phyloP scores from a whole-genome alignment of 306 rosid species.

The Begonia peltatifolia region DNA sequence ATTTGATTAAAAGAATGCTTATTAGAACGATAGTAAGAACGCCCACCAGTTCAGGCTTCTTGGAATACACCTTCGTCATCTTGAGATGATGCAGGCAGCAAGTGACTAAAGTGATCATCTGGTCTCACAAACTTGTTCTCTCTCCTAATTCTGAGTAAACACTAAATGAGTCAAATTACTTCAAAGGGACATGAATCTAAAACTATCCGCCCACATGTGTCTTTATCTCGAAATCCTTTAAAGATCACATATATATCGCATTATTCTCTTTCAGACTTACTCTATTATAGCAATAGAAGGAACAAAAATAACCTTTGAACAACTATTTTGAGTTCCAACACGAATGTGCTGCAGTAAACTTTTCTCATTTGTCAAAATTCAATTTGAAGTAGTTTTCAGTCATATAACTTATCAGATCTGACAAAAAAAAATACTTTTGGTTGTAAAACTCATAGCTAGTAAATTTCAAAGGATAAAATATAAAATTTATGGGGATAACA shows the following conservation, averaged over 20 bases:
- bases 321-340: neutral
- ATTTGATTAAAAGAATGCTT: neutral
- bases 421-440: slow-evolving; percentile 29
- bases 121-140: slow-evolving; percentile 52
- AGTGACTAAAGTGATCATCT: slow-evolving; percentile 70
- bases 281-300: neutral
- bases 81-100: slow-evolving; percentile 69
- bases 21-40: slow-evolving; percentile 5
- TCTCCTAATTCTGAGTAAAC: slow-evolving; percentile 59
- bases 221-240: no score
- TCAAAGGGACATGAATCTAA: no score
- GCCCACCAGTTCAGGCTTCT: slow-evolving; percentile 79
- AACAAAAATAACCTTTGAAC: neutral
- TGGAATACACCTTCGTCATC: slow-evolving; percentile 84
- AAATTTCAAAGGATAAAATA: slow-evolving; percentile 29
- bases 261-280: neutral
- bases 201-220: no score
- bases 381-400: neutral
- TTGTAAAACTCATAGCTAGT: slow-evolving; percentile 53
- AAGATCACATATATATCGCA: no score
- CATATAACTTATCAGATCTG: neutral
- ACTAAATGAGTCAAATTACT: slow-evolving; percentile 7
- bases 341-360: neutral
- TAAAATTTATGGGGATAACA: neutral
- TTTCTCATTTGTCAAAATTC: neutral